phyloP scores from a whole-genome alignment of 257 asterid species.

The Fraxinus anomala region DNA sequence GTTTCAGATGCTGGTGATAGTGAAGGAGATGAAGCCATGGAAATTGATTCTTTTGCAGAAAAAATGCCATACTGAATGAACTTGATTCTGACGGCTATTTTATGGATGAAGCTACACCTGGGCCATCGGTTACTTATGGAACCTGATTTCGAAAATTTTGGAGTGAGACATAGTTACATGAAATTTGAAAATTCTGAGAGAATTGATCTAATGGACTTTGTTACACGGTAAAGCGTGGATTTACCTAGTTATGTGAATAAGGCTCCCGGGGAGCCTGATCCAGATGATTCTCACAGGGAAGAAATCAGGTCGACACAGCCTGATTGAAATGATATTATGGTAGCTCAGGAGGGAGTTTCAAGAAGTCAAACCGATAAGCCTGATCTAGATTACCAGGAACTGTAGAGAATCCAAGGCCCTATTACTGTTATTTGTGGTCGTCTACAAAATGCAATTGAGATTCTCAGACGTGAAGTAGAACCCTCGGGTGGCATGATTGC shows the following conservation, averaged over 20 bases:
- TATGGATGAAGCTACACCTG: background rate
- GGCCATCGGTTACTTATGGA: constrained; percentile 24
- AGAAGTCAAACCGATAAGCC: constrained; percentile 39
- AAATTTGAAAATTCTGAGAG: constrained; percentile 11
- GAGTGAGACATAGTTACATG: constrained; percentile 14
- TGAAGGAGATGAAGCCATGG: constrained; percentile 34
- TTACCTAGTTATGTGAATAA: constrained; percentile 10
- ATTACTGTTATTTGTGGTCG: constrained; percentile 62
- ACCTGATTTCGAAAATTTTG: constrained; percentile 42
- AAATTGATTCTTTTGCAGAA: constrained; percentile 31
- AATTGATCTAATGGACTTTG: constrained; percentile 20
- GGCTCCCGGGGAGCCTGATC: constrained; percentile 27
- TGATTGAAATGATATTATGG: constrained; percentile 33
- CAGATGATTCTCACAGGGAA: constrained; percentile 30
- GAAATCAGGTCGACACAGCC: constrained; percentile 34
- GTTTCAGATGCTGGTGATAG: constrained; percentile 21
- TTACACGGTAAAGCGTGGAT: constrained; percentile 16
- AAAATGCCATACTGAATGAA: constrained; percentile 29
- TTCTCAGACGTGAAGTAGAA: constrained; percentile 58
- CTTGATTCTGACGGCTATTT: constrained; percentile 28
- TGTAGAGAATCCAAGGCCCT: constrained; percentile 80
- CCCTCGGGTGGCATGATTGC: constrained; percentile 47
- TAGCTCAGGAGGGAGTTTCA: constrained; percentile 13
- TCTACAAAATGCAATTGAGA: constrained; percentile 63
- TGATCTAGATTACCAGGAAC: constrained; percentile 63